These are phyloP conservation scores for Ogataea henricii DNA, from an alignment of 805 yeast genomes.

Conservation along the genomic window DNA sequence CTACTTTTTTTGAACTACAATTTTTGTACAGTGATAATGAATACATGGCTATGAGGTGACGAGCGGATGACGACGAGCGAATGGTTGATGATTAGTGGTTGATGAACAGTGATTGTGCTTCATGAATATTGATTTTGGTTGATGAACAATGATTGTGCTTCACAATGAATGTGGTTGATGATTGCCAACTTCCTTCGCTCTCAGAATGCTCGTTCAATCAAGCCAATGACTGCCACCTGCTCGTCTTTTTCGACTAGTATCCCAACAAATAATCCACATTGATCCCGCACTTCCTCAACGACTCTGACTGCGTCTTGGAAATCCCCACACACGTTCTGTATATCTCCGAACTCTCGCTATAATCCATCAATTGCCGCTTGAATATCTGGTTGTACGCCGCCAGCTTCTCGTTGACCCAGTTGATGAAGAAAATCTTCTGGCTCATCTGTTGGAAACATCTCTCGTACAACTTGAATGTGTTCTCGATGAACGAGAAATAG, in stretches of 20 bases:
- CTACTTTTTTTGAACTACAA: not conserved
- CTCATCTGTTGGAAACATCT: constrained; percentile 43
- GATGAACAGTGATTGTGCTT: too few species aligned
- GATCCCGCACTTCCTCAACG: constrained; percentile 65
- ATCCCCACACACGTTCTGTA: constrained; percentile 58
- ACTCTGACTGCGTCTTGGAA: constrained; percentile 58
- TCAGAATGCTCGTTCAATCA: too few species aligned
- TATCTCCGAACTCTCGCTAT: constrained; percentile 51
- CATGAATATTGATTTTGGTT: too few species aligned
- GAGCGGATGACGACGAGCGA: too few species aligned
- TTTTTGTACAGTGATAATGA: not conserved
- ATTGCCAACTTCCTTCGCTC: too few species aligned
- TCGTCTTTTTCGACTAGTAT: too few species aligned
- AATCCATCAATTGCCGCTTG: constrained; percentile 67
- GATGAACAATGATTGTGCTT: too few species aligned
- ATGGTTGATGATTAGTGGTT: not conserved
- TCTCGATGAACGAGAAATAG: constrained; percentile 58
- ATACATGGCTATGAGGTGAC: not conserved
- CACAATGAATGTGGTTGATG: too few species aligned
- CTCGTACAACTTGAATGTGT: constrained; percentile 57
- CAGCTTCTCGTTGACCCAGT: constrained; percentile 73
- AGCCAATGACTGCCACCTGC: too few species aligned
- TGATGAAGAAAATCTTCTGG: constrained; percentile 47
- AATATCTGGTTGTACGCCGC: constrained; percentile 59
- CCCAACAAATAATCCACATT: constrained; percentile 71